These are phyloP conservation scores for Cryptosporidium ubiquitum DNA, from an alignment of 169 alveolate genomes.

Conservation along the genomic window DNA sequence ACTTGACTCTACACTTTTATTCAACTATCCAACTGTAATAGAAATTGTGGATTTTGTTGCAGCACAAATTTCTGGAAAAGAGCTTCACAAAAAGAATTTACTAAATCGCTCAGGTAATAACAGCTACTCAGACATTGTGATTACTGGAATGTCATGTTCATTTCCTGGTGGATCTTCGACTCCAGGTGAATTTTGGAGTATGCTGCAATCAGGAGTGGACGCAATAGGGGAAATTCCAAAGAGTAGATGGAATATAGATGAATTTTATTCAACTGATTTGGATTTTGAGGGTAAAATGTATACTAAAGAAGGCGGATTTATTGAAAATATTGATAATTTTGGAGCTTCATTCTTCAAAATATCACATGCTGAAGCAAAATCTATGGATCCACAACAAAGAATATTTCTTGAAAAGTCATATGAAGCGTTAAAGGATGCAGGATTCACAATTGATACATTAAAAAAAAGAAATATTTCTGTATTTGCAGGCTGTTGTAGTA, in stretches of 20 bases:
- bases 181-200: conserved; percentile 78
- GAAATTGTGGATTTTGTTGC: conserved; percentile 79
- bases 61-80: conserved; percentile 64
- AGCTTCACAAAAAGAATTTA: background rate
- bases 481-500: conserved; percentile 83
- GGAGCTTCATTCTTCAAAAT: conserved; percentile 81
- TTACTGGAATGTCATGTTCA: conserved; percentile 79
- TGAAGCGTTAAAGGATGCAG: conserved; percentile 80
- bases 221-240: conserved; percentile 80
- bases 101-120: conserved; percentile 22
- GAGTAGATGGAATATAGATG: conserved; percentile 84
- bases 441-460: conserved; percentile 73
- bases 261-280: conserved; percentile 80
- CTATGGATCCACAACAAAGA: conserved; percentile 88
- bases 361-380: conserved; percentile 80
- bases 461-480: conserved; percentile 78
- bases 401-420: conserved; percentile 80
- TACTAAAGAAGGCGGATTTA: conserved; percentile 83
- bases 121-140: conserved; percentile 67
- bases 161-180: conserved; percentile 81
- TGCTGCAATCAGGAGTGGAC: conserved; percentile 77
- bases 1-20: conserved; percentile 80
- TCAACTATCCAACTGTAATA: conserved; percentile 81
- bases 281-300: conserved; percentile 83
- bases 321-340: conserved; percentile 81